Conservation (phyloP, 2,329 filamentous ascomycete genomes). For the Sporothrix pallida region DNA sequence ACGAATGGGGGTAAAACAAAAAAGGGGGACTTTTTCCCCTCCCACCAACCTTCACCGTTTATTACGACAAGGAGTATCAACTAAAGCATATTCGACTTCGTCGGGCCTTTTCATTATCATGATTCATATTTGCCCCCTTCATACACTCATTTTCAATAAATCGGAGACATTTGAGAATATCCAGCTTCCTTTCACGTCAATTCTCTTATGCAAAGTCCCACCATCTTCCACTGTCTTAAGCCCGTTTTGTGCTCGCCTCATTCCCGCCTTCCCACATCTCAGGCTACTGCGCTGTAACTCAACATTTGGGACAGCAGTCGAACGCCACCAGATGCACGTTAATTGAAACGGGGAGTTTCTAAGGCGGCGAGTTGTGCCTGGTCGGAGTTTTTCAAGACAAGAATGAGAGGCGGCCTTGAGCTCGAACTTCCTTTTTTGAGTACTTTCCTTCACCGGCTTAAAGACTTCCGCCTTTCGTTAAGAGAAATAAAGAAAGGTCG, state of each 20-base stretch:
- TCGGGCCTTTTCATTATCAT: too few relatives aligned
- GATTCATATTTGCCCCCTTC: too few relatives aligned
- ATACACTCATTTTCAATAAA: too few relatives aligned
- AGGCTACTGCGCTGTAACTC: constrained; percentile 23
- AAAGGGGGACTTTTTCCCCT: too few relatives aligned
- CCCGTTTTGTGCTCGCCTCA: background rate
- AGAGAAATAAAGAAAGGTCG: background rate
- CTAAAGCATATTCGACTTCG: too few relatives aligned
- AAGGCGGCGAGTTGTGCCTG: background rate
- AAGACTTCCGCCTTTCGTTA: background rate
- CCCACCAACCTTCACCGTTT: too few relatives aligned
- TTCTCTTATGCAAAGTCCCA: background rate
- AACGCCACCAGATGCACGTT: constrained; percentile 14
- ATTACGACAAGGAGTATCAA: too few relatives aligned
- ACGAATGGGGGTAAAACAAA: too few relatives aligned
- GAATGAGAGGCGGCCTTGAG: background rate
- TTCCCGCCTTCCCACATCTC: background rate
- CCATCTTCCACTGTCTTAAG: background rate
- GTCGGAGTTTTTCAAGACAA: background rate
- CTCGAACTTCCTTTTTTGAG: background rate
- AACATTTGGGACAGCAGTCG: background rate
- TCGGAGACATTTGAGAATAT: background rate
- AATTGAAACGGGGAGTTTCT: background rate
- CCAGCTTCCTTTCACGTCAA: background rate
- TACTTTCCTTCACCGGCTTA: background rate